Base-by-base conservation (phyloP, 768 basidiomycete species). In the Lactarius evosmus region DNA sequence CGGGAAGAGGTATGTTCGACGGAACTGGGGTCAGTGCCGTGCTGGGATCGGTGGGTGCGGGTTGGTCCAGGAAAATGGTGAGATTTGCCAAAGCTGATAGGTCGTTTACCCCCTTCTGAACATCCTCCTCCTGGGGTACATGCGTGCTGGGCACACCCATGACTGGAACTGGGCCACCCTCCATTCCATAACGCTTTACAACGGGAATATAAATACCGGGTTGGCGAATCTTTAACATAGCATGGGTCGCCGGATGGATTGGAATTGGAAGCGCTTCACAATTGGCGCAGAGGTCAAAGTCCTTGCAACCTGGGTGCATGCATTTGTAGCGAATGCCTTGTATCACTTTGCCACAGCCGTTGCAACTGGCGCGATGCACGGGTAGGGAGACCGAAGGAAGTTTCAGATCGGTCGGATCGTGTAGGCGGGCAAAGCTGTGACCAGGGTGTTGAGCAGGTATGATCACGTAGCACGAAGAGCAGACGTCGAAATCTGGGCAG, bases 401-500 rank as follows among this genome's bases (percentile, higher is more conserved):
- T 7, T 88, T 80, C 66, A 85, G 79, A 65, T 88, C 84, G 30
- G 79, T 76, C 3, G 78, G 75, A 12, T 79, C 80, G 41, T 69
- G 70, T 25, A 95, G 74, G 70, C 80, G 85, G 27, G 89, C 84
- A 72, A 94, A 95, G 2, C 83, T 75, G 70, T 95, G 93, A 25
- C 70, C 64, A 4, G 93, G 93, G 72, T 95, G 93, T 60, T 92
- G 89, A 69, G 87, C 85, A 22, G 73, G 62, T 0, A 83, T 86
- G 58, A 92, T 91, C 65, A 83, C 77, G 75, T 88, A 91, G 75
- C 93, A 95, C 17, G 78, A 74, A 17, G 74, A 70, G 70, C 93
- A 95, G 9, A 85, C 82, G 68, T 95, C 92, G 67, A 85, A 95
- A 70, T 95, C 91, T n/a, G 91, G 91, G 74, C 91, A 94, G 61